phyloP scores from a whole-genome alignment of 2,329 filamentous ascomycete species.

The Metarhizium robertsii region DNA sequence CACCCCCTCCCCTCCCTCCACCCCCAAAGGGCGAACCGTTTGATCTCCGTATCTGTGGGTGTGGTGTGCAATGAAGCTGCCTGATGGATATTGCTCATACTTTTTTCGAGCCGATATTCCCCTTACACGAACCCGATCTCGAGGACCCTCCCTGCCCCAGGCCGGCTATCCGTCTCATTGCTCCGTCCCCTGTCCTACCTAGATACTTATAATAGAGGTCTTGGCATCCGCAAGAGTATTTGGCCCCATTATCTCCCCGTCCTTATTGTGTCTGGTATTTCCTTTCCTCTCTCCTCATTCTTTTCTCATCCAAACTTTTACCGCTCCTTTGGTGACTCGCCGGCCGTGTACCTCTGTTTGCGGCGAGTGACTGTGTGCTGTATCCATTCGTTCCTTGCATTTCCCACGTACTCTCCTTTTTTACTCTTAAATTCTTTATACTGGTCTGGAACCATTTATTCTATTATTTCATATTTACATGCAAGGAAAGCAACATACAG shows the following conservation, averaged over 20 bases:
- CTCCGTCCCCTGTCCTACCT: slow-evolving; percentile 8
- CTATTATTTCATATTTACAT: slow-evolving; percentile 10
- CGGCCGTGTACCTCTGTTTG: slow-evolving; percentile 19
- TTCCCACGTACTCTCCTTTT: not conserved
- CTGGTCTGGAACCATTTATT: slow-evolving; percentile 15
- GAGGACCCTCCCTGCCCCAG: no score
- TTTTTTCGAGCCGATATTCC: no score
- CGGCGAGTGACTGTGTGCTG: slow-evolving; percentile 10
- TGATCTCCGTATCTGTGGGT: not conserved
- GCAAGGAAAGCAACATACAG: not conserved
- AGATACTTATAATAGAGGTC: slow-evolving; percentile 27
- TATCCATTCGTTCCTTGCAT: slow-evolving; percentile 22
- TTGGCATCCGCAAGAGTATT: slow-evolving; percentile 27
- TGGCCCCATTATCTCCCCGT: slow-evolving; percentile 23
- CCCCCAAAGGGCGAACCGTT: not conserved
- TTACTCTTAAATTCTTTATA: not conserved
- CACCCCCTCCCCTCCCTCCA: not conserved
- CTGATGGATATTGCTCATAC: not conserved
- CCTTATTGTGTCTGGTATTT: slow-evolving; percentile 35
- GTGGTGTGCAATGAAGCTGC: not conserved
- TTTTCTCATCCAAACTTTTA: slow-evolving; percentile 33
- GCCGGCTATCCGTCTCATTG: slow-evolving; percentile 19
- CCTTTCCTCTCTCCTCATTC: slow-evolving; percentile 22
- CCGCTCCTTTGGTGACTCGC: slow-evolving; percentile 5
- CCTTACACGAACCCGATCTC: no score